A percentile compares a stretch with the other conserved stretches of the same genome.
These are phyloP conservation scores for Inosperma sp. DNA, from an alignment of 768 basidiomycete genomes.

Conservation along the genomic window DNA sequence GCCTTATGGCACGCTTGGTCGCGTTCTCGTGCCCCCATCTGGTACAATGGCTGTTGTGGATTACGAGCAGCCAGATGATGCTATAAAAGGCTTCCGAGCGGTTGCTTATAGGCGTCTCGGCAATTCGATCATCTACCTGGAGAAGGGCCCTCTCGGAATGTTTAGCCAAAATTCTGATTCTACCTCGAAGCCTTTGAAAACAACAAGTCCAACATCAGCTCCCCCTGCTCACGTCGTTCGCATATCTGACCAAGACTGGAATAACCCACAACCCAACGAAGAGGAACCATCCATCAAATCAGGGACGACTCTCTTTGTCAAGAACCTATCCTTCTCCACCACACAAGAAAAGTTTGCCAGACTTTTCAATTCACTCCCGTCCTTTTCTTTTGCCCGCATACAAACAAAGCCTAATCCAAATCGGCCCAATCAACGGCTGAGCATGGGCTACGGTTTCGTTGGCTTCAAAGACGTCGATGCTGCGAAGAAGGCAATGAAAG, in stretches of 20 bases:
- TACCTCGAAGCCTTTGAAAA: conserved; percentile 5
- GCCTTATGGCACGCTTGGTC: conserved; percentile 61
- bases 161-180: conserved; percentile 48
- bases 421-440: conserved; percentile 50
- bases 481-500: conserved; percentile 70
- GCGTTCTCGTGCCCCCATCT: conserved; percentile 83
- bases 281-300: conserved; percentile 45
- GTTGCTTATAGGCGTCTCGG: conserved; percentile 86
- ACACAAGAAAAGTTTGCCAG: conserved; percentile 65
- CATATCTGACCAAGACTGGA: conserved; percentile 37
- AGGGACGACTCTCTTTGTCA: conserved; percentile 87
- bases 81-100: conserved; percentile 69
- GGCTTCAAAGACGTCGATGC: conserved; percentile 77
- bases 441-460: conserved; percentile 96
- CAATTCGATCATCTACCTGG: conserved; percentile 86
- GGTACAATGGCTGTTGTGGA: conserved; percentile 94
- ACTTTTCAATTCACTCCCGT: conserved; percentile 70
- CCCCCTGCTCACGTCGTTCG: conserved; percentile 14
- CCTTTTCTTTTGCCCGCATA: conserved; percentile 81
- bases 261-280: conserved; percentile 37
- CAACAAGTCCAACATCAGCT: conserved; percentile 16
- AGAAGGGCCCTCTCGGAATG: conserved; percentile 86
- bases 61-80: conserved; percentile 67
- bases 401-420: conserved; percentile 91
- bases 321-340: conserved; percentile 94